Evolutionary conservation across 2,329 filamentous ascomycete genomes (phyloP).

Genomic region (Purpureocillium takamizusanense): DNA sequence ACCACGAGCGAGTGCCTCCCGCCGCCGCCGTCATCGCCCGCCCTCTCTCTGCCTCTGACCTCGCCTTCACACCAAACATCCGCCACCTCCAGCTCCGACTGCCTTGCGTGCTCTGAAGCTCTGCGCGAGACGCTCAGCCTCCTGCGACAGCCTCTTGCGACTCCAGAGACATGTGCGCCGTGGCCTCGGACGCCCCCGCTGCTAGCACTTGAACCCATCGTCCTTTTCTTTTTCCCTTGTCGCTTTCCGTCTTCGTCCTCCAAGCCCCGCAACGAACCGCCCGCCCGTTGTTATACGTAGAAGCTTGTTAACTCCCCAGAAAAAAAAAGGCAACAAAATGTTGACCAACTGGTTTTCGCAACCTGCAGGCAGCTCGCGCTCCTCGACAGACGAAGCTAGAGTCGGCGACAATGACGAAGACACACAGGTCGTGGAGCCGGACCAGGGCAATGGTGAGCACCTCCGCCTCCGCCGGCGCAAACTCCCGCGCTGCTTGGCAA

Average conservation of each 20-base stretch:
- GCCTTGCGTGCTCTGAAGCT: too few species aligned
- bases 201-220: background rate
- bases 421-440: slow-evolving; percentile 75
- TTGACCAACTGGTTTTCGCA: slow-evolving; percentile 32
- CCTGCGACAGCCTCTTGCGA: background rate
- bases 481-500: too few species aligned
- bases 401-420: slow-evolving; percentile 49
- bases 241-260: background rate
- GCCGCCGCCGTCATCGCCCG: too few species aligned
- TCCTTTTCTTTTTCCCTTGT: background rate
- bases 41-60: too few species aligned
- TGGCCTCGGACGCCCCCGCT: background rate
- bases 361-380: slow-evolving; percentile 37
- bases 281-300: slow-evolving; percentile 6
- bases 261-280: slow-evolving; percentile 3
- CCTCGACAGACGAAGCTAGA: slow-evolving; percentile 47
- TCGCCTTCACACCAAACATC: too few species aligned
- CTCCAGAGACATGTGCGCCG: background rate
- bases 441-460: slow-evolving; percentile 81
- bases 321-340: slow-evolving; percentile 17
- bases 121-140: too few species aligned
- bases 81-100: too few species aligned
- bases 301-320: slow-evolving; percentile 2
- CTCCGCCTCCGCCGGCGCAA: background rate
- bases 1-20: too few species aligned